Evolutionary conservation across 2,329 filamentous ascomycete species (phyloP), one percentile per base, ranked within the genome.

Genomic region (Scedosporium minutisporum): DNA sequence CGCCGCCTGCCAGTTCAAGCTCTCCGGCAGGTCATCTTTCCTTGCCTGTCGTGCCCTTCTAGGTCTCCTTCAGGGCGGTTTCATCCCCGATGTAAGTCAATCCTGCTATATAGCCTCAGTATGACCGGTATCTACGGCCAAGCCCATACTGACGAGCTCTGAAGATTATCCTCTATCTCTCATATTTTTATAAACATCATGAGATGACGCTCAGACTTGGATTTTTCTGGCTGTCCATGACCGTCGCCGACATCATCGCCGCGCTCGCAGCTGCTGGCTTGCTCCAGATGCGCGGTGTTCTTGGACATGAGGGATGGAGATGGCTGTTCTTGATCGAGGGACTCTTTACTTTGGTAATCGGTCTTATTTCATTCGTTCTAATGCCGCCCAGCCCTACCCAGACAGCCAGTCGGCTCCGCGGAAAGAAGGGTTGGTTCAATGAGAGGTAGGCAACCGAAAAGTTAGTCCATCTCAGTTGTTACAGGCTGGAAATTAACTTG

Each of bases 321-420:
- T 83, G 80, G 78, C 70, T 84, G 1, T 82, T 86, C 65, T 67
- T 86, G 7, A 75, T 87, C 16, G 84, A 87, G 68, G 76, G 76
- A 0, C 65, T 78, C 0, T 61, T 80, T 9, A 78, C 77, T 0
- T 66, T 78, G 0, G 51, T 76, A 2, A 76, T 87, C 25, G 84
- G 84, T 1, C 59, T 86, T 0, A 68, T 80, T 7, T 78, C 82
- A 0, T 84, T 78, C 66, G 76, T 80, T 7, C 75, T 84, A 21
- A 83, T 87, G 78, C 83, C 83, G 0, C 73, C 78, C 0, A 77
- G 77, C 0, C 78, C 78, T 0, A 76, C 75, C 3, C 78, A 84
- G 65, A 85, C 82, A 0, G 75, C 76, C 16, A 79, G 76, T 62
- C 82, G 79, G 79, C 82, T 83, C 65, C 76, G 78, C 2, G 77